A percentile compares a stretch with the other conserved stretches of the same genome.
phyloP scores from a whole-genome alignment of 176 grass and related monocot genomes.

The Cenchrus fungigraminus region DNA sequence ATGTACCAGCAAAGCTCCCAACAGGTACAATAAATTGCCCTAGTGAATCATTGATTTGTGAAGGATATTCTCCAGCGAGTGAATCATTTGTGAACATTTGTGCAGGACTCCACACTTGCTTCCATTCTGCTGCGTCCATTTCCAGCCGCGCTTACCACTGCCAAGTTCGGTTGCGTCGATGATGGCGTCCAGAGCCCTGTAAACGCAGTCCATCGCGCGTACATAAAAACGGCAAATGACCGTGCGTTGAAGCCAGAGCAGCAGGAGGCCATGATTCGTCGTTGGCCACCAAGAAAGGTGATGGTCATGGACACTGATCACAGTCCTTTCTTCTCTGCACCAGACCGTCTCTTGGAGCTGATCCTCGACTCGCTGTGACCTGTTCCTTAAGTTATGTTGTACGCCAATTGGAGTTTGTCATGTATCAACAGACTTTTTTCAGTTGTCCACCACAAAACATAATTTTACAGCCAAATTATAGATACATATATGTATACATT shows the following conservation, averaged over 20 bases:
- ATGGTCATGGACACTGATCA: constrained; percentile 50
- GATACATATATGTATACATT: neutral
- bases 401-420: no score
- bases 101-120: constrained; percentile 50
- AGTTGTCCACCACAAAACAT: neutral
- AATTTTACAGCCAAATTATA: neutral
- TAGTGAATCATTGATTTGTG: neutral
- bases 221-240: constrained; percentile 53
- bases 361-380: constrained; percentile 29
- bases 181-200: neutral
- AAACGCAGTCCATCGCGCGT: constrained; percentile 22
- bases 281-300: constrained; percentile 51
- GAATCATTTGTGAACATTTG: neutral
- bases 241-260: constrained; percentile 42
- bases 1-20: constrained; percentile 43
- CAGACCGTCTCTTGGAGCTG: constrained; percentile 24
- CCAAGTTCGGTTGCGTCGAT: neutral
- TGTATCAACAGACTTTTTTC: neutral
- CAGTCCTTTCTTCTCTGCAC: constrained; percentile 62
- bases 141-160: constrained; percentile 9
- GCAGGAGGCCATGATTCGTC: constrained; percentile 61
- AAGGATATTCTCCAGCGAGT: neutral
- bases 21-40: neutral
- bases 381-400: neutral
- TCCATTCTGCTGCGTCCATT: constrained; percentile 57